Base-by-base conservation (phyloP, 2,329 filamentous ascomycete genomes). In the Colletotrichum chlorophyti region DNA sequence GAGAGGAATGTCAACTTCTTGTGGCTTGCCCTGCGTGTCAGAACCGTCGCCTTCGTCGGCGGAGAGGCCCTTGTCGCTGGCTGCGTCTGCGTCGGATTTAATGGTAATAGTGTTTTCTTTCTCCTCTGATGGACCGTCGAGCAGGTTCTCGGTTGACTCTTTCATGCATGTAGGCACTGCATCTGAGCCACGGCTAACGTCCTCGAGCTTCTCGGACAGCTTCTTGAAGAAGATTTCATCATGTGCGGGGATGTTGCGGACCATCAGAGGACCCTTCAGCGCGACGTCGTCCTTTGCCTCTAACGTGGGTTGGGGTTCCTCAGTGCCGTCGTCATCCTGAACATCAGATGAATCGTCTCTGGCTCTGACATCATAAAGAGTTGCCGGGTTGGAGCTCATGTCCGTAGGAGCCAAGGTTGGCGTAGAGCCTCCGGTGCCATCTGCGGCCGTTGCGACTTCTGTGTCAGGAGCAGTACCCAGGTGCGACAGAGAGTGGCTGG, bases 401-500 rank as follows among this genome's bases (percentile, higher is more conserved):
- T 51, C 34, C 21, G 66, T 68, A 40, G 70, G 71, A 4, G 69
- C 73, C 23, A 42, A 53, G 32, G 23, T 64, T 41, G 58, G 62
- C 54, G 77, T 79, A 38, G 70, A 70, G 12, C 72, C 68, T 29
- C 76, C 76, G 42, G 72, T 76, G 58, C 74, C 77, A 57, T 66
- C 70, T 34, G 72, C 72, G 12, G 72, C 74, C 29, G 77, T 78
- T 7, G 68, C 65, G 14, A 67, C 70, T 10, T 70, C 74, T 2
- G 79, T 79, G 11, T 76, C 75, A 8, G 73, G 71, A 41, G 76
- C 71, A 9, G 79, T 80, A 6, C 76, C 74, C 14, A 84, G 70
- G 2, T 79, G 69, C 5, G 84, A 84, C 10, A 85, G 72, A 1
- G 83, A 85, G 66, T 86, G 84, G 47, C 79, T 86, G 6, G 85